phyloP scores from a whole-genome alignment of 2,329 filamentous ascomycete genomes.

The Fusarium stilboides region DNA sequence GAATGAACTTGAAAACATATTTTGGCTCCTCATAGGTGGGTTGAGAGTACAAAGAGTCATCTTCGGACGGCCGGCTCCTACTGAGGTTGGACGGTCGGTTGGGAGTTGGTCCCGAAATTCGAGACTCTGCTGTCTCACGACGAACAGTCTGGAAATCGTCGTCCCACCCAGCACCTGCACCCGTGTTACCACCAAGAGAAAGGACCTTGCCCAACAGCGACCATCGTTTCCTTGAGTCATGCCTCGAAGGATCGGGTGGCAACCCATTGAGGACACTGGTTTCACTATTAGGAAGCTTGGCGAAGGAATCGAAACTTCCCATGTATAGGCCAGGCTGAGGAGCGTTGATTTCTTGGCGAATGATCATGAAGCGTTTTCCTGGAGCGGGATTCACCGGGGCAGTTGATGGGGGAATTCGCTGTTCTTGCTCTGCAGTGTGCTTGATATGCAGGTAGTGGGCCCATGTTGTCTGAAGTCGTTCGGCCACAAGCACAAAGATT shows the following conservation, averaged over 20 bases:
- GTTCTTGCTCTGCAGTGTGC: slow-evolving; percentile 72
- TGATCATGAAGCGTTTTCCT: slow-evolving; percentile 88
- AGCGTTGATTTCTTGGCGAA: slow-evolving; percentile 78
- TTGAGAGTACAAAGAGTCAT: slow-evolving; percentile 69
- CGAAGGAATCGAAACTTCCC: slow-evolving; percentile 64
- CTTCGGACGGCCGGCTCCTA: slow-evolving; percentile 61
- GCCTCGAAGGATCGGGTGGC: slow-evolving; percentile 47
- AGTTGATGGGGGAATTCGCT: slow-evolving; percentile 76
- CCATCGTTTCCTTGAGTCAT: slow-evolving; percentile 72
- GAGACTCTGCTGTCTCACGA: slow-evolving; percentile 65
- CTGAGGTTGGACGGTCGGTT: slow-evolving; percentile 54
- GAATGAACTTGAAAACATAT: slow-evolving; percentile 81
- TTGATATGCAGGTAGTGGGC: slow-evolving; percentile 84
- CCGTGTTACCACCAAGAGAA: slow-evolving; percentile 49
- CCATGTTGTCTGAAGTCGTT: slow-evolving; percentile 81
- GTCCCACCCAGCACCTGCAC: slow-evolving; percentile 49
- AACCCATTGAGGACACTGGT: slow-evolving; percentile 48
- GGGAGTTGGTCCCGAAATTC: slow-evolving; percentile 48
- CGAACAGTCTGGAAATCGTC: slow-evolving; percentile 67
- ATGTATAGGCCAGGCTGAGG: slow-evolving; percentile 65
- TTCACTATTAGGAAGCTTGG: slow-evolving; percentile 49
- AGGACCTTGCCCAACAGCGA: slow-evolving; percentile 76
- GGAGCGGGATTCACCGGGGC: slow-evolving; percentile 88
- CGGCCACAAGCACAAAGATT: slow-evolving; percentile 77
- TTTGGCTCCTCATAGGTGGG: slow-evolving; percentile 69